phyloP scores from a whole-genome alignment of 768 basidiomycete genomes.

The Xerocomellus amylosporus region DNA sequence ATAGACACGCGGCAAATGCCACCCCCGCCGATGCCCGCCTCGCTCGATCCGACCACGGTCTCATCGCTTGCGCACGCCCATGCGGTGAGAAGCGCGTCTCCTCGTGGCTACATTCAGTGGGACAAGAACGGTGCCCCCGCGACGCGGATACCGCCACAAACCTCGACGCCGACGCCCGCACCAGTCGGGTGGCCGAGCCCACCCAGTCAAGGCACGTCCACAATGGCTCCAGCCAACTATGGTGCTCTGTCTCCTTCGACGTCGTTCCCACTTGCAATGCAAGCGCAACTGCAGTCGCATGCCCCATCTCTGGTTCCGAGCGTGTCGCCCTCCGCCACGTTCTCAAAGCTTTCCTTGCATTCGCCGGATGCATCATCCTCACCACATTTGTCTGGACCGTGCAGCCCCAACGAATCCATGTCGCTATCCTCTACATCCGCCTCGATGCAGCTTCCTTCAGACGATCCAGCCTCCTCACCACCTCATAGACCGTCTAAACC shows the following conservation, averaged over 20 bases:
- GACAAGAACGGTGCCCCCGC: slow-evolving; percentile 14
- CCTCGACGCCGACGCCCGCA: slow-evolving; percentile 1
- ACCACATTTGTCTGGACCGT: slow-evolving; percentile 9
- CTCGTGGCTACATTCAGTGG: slow-evolving; percentile 14
- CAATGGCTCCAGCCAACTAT: background rate
- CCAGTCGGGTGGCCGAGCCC: background rate
- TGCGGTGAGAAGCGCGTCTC: slow-evolving; percentile 17
- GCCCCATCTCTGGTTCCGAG: slow-evolving; percentile 5
- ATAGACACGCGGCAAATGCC: slow-evolving; percentile 45
- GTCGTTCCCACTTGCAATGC: background rate
- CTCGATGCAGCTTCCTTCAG: background rate
- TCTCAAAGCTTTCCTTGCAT: slow-evolving; percentile 52
- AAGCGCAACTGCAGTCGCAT: background rate
- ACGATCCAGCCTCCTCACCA: slow-evolving; percentile 7
- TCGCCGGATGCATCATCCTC: slow-evolving; percentile 28
- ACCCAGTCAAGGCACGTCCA: background rate
- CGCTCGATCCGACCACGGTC: slow-evolving; percentile 40
- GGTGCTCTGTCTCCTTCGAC: background rate
- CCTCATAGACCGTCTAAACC: slow-evolving; percentile 25
- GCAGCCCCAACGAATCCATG: slow-evolving; percentile 7
- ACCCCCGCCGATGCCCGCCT: slow-evolving; percentile 49
- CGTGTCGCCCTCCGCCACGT: slow-evolving; percentile 46
- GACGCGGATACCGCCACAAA: slow-evolving; percentile 12
- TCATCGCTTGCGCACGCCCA: slow-evolving; percentile 29
- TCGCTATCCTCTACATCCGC: background rate